phyloP scores from a whole-genome alignment of 2,329 filamentous ascomycete species.

The Fonsecaea nubica region DNA sequence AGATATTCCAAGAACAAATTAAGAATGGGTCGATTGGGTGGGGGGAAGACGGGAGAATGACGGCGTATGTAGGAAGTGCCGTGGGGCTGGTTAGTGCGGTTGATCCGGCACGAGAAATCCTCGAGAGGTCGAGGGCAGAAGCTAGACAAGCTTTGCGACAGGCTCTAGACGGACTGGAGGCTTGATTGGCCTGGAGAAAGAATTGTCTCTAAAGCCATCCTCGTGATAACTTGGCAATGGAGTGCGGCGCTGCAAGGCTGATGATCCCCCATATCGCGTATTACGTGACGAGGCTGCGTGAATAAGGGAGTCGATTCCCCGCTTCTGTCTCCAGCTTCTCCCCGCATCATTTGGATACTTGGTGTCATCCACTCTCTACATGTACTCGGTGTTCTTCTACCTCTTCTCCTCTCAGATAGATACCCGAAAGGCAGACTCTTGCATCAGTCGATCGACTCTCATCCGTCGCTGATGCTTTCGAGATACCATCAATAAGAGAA shows the following conservation, averaged over 20 bases:
- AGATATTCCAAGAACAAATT: slow-evolving; percentile 13
- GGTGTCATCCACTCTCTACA: background rate
- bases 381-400: background rate
- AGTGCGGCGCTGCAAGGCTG: background rate
- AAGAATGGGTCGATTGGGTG: slow-evolving; percentile 16
- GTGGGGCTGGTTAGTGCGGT: slow-evolving; percentile 13
- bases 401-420: background rate
- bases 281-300: background rate
- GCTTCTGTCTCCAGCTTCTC: background rate
- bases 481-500: background rate
- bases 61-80: slow-evolving; percentile 21
- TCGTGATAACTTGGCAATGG: background rate
- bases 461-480: background rate
- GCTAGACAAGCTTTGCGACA: slow-evolving; percentile 5
- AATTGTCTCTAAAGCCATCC: background rate
- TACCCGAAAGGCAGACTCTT: background rate
- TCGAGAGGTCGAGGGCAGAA: slow-evolving; percentile 6
- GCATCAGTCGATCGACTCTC: background rate
- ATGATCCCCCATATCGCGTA: background rate
- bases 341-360: background rate
- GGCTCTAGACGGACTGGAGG: slow-evolving; percentile 3
- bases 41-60: slow-evolving; percentile 20
- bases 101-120: slow-evolving; percentile 12
- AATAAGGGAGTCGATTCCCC: background rate
- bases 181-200: background rate